Evolutionary conservation across 305 asterid species (phyloP).

Genomic region (Solanum hybrid): DNA sequence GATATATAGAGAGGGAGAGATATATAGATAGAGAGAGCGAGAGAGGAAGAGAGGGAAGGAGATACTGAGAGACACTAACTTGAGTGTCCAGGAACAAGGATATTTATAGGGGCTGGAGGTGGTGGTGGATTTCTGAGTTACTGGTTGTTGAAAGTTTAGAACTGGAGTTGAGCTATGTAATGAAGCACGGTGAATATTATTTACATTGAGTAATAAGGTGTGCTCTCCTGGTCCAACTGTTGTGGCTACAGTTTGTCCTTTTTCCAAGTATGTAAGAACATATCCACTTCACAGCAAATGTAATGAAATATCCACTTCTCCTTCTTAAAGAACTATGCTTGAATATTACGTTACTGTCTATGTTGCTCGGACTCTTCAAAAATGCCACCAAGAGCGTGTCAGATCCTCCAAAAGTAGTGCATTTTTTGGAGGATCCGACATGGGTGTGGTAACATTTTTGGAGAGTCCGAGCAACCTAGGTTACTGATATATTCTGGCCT

Average conservation of each 20-base stretch:
- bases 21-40: background rate
- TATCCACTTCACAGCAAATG: conserved; percentile 20
- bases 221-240: conserved; percentile 23
- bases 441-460: background rate
- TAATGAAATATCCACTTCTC: conserved; percentile 7
- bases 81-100: conserved; percentile 17
- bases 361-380: background rate
- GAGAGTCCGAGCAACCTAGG: background rate
- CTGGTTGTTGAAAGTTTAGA: conserved; percentile 16
- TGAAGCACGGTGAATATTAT: conserved; percentile 14
- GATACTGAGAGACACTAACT: conserved; percentile 2
- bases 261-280: conserved; percentile 44
- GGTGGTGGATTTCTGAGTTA: conserved; percentile 30
- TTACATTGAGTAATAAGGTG: conserved; percentile 25
- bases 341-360: conserved; percentile 25
- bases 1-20: background rate
- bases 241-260: conserved; percentile 35
- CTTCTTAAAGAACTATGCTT: conserved; percentile 31
- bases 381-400: background rate
- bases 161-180: conserved; percentile 10
- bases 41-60: conserved; percentile 7
- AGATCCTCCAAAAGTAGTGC: background rate
- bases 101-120: conserved; percentile 42
- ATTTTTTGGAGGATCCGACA: background rate
- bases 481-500: conserved; percentile 29